Conservation (phyloP, 768 basidiomycete genomes). For the Favolaschia claudopus region DNA sequence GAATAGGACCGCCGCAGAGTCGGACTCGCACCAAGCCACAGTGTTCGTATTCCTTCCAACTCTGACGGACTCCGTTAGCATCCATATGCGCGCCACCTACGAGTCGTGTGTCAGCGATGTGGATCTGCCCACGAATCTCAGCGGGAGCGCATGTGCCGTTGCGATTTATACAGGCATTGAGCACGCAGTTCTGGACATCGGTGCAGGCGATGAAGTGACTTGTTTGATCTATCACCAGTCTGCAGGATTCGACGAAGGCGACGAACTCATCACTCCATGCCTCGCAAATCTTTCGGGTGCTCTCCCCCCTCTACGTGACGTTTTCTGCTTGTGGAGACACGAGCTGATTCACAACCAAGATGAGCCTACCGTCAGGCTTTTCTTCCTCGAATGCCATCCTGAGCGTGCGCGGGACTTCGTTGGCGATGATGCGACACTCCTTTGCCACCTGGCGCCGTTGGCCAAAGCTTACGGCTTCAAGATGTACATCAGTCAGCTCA, state of each 20-base stretch:
- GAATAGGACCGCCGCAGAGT: background rate
- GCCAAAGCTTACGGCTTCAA: slow-evolving; percentile 18
- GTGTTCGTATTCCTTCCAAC: slow-evolving; percentile 3
- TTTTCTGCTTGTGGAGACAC: slow-evolving; percentile 3
- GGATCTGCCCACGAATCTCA: background rate
- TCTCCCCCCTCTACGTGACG: background rate
- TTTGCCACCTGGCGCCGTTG: slow-evolving; percentile 3
- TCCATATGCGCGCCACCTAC: background rate
- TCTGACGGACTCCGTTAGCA: background rate
- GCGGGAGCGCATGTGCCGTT: background rate
- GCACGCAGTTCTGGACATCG: background rate
- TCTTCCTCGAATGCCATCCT: background rate
- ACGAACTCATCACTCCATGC: background rate
- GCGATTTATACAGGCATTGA: background rate
- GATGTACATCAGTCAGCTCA: background rate
- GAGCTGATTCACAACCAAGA: background rate
- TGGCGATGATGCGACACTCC: background rate
- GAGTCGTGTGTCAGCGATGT: background rate
- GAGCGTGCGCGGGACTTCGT: background rate
- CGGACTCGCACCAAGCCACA: background rate
- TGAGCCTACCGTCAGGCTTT: background rate
- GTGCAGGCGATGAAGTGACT: background rate
- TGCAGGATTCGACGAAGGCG: background rate
- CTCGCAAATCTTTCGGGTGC: background rate
- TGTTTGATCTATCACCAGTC: slow-evolving; percentile 1